Conservation (phyloP, 495 filamentous ascomycete species). For the Lasiosphaeria ovina region DNA sequence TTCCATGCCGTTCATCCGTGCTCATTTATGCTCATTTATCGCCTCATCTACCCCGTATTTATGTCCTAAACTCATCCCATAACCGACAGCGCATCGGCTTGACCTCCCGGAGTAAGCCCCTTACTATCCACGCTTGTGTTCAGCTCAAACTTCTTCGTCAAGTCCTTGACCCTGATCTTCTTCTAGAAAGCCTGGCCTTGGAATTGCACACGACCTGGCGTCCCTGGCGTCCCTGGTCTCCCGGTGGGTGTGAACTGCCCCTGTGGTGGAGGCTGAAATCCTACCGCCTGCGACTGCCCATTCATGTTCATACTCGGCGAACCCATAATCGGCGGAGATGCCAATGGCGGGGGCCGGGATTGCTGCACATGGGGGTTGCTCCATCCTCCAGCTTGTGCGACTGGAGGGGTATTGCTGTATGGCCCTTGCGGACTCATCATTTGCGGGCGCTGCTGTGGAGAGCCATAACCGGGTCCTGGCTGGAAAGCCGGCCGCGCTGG, state of each 20-base stretch:
- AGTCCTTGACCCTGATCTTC: constrained; percentile 17
- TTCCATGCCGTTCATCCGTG: neutral
- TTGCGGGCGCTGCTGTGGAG: constrained; percentile 18
- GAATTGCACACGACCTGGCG: constrained; percentile 32
- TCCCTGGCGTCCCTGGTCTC: constrained; percentile 24
- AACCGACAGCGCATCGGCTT: neutral
- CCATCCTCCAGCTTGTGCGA: constrained; percentile 10
- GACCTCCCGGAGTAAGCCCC: neutral
- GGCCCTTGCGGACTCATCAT: constrained; percentile 21
- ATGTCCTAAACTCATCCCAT: neutral
- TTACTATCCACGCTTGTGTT: neutral
- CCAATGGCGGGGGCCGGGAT: constrained; percentile 11
- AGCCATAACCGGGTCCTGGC: constrained; percentile 8
- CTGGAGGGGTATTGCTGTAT: constrained; percentile 10
- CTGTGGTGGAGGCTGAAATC: constrained; percentile 29
- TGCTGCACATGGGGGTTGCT: constrained; percentile 24
- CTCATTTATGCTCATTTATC: neutral
- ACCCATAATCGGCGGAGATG: constrained; percentile 24
- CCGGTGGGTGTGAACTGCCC: constrained; percentile 30
- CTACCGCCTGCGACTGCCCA: constrained; percentile 27
- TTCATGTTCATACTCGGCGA: constrained; percentile 15
- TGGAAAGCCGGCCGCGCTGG: constrained; percentile 15
- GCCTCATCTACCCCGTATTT: neutral
- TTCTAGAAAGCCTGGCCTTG: constrained; percentile 43
- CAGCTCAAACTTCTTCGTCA: constrained; percentile 20